Base-by-base conservation (phyloP, 345 rosid genomes). In the Bretschneidera sinensis region DNA sequence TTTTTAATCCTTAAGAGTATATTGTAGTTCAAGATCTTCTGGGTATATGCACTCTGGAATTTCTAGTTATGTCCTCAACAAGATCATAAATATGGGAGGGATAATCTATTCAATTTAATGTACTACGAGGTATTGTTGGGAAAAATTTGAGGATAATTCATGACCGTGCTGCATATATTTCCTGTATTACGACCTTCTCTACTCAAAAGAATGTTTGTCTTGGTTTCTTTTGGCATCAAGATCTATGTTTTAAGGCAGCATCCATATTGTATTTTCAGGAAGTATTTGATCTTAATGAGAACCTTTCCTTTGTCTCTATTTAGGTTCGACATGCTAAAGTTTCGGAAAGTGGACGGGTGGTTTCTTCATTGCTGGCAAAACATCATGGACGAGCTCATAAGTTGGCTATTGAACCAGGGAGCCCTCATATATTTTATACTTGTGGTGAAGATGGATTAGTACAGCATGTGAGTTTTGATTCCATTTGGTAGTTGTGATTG, bases 361-460 rank as follows among this genome's bases (percentile, higher is more conserved):
- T 83, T 65, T 84, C 91, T 54, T 51, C 54, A 55, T 47, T 84
- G 68, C 75, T 94, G 33, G 87, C 80, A 22, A 69, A 55, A 61
- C 99, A 94, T 66, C 69, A 68, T 21, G 83, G 92, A 61, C 60
- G 82, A 59, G 96, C 79, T 51, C 96, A 90, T 81, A 90, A 84
- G 61, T 74, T 94, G 71, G 92, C 91, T 60, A 66, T 88, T 69
- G 97, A 87, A 70, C 97, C 97, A 48, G 96, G 99, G 35, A 94
- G 90, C 68, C 83, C 99, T 39, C 75, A 83, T 71, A 65, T 80
- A 57, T 82, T 94, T 39, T 94, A 88, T 73, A 80, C 92, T 9
- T 90, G 97, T 54, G 97, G 87, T 51, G 96, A 88, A 83, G 99
- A 94, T 80, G 99, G 96, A 57, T 51, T 84, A 69, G 97, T 94